Evolutionary conservation across 2,329 filamentous ascomycete species (phyloP).

Genomic region (Scedosporium aurantiacum): DNA sequence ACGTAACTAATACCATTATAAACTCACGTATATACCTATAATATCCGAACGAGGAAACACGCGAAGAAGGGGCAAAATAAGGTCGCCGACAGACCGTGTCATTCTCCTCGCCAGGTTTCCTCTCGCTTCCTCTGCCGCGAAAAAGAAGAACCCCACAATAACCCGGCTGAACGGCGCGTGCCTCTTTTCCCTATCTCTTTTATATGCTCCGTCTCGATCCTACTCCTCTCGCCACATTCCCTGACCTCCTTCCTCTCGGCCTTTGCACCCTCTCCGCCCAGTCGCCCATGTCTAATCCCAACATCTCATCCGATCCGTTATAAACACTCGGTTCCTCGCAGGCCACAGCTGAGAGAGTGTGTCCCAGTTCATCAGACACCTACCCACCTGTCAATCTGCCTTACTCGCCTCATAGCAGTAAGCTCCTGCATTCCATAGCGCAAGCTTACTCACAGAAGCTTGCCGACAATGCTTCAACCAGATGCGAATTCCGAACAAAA

Average conservation of each 20-base stretch:
- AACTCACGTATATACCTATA: not conserved
- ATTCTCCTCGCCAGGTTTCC: not conserved
- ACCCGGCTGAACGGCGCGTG: not conserved
- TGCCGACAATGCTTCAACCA: conserved; percentile 3
- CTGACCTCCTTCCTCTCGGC: not conserved
- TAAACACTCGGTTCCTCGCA: not conserved
- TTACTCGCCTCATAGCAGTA: not conserved
- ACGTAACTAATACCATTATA: not conserved
- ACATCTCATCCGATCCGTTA: not conserved
- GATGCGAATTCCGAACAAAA: not conserved
- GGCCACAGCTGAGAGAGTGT: not conserved
- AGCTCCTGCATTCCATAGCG: not conserved
- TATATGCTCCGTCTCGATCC: not conserved
- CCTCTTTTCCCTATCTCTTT: not conserved
- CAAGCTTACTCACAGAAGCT: not conserved
- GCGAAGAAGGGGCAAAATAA: not conserved
- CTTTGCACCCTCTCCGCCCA: not conserved
- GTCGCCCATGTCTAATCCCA: not conserved
- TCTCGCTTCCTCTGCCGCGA: not conserved
- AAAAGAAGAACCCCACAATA: not conserved
- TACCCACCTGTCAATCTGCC: not conserved
- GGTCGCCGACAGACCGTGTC: not conserved
- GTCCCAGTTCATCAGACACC: not conserved
- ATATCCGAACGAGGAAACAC: not conserved
- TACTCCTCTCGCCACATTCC: not conserved